phyloP scores from a whole-genome alignment of 306 rosid genomes.

The Abrus precatorius region DNA sequence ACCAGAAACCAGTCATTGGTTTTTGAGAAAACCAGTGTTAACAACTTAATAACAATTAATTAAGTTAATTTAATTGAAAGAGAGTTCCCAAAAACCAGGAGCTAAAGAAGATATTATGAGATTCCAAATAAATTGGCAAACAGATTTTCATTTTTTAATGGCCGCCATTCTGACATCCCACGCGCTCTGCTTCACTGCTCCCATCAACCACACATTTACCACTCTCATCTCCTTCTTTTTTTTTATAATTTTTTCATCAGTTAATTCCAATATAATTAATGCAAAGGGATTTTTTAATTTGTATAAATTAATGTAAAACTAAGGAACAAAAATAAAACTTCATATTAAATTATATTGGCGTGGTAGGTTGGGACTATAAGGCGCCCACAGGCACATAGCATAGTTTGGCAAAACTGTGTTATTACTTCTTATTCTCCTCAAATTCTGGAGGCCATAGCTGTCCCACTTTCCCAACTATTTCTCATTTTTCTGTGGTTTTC shows the following conservation, averaged over 20 bases:
- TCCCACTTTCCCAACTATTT: not conserved
- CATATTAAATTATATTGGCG: no score
- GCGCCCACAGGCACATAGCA: not conserved
- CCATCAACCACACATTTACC: not conserved
- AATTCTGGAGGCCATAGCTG: not conserved
- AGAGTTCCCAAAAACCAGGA: constrained; percentile 76
- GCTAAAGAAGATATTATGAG: constrained; percentile 40
- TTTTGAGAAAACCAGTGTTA: constrained; percentile 15
- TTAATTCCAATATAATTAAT: no score
- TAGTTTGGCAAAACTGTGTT: not conserved
- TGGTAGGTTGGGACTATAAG: no score
- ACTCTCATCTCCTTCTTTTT: not conserved
- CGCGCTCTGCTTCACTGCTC: constrained; percentile 25
- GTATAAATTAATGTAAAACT: no score
- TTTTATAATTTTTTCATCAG: no score
- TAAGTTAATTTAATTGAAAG: not conserved
- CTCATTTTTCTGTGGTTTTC: not conserved
- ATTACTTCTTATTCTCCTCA: not conserved
- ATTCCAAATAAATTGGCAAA: constrained; percentile 57
- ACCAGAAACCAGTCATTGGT: constrained; percentile 54
- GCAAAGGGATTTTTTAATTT: no score
- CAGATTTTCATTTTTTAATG: constrained; percentile 15
- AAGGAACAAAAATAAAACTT: no score
- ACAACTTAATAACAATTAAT: constrained; percentile 3
- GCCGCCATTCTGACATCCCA: constrained; percentile 50